These are phyloP conservation scores for Epichloe amarillans DNA, from an alignment of 2,329 filamentous ascomycete species.

Conservation along the genomic window DNA sequence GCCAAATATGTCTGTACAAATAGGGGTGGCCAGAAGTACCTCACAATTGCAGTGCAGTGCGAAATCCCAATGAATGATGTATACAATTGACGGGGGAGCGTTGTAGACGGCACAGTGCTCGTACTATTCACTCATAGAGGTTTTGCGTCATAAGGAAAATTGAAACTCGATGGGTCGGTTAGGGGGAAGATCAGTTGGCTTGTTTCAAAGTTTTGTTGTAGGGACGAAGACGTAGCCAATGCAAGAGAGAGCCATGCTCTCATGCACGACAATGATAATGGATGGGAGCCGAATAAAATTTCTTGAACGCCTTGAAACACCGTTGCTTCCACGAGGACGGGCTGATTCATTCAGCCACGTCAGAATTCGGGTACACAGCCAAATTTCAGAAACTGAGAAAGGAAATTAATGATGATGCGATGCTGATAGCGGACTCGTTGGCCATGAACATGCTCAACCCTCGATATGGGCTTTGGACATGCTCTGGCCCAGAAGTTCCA, in stretches of 20 bases:
- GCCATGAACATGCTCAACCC: constrained; percentile 34
- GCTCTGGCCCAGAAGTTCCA: constrained; percentile 70
- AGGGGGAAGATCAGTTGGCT: background rate
- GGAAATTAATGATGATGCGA: background rate
- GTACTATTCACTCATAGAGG: background rate
- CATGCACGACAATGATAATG: background rate
- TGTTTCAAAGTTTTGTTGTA: background rate
- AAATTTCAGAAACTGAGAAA: background rate
- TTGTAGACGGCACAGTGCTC: background rate
- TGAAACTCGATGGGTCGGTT: background rate
- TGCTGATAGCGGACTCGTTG: background rate
- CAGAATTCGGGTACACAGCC: background rate
- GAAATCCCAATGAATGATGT: background rate
- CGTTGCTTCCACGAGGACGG: background rate
- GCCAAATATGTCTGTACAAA: constrained; percentile 23
- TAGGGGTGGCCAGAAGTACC: constrained; percentile 7
- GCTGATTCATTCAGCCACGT: background rate
- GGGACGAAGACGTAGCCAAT: background rate
- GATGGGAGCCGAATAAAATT: background rate
- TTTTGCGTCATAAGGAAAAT: background rate
- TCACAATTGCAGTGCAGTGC: background rate
- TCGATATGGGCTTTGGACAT: constrained; percentile 72
- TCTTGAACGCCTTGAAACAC: constrained; percentile 4
- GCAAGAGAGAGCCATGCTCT: background rate
- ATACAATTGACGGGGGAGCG: background rate